phyloP scores from a whole-genome alignment of 768 basidiomycete species.

The Rossbeevera mucosa region DNA sequence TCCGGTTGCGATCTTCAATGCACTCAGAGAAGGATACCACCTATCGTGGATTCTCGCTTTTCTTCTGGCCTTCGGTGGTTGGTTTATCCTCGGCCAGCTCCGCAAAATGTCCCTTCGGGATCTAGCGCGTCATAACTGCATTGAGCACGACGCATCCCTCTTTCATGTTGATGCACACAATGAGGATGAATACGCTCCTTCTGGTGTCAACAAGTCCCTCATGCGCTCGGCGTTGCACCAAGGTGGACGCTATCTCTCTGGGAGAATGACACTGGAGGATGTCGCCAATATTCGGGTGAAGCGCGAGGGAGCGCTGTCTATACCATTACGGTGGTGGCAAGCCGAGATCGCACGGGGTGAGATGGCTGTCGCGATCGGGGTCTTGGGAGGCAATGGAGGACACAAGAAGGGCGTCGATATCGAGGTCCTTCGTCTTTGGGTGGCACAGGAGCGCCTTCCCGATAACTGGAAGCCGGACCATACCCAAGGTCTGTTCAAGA shows the following conservation, averaged over 20 bases:
- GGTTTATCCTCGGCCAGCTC: constrained; percentile 38
- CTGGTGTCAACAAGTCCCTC: constrained; percentile 35
- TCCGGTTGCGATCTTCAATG: constrained; percentile 35
- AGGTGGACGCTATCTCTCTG: constrained; percentile 24
- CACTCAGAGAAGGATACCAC: constrained; percentile 47
- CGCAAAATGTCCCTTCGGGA: constrained; percentile 35
- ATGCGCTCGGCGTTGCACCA: constrained; percentile 40
- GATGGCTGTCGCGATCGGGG: constrained; percentile 58
- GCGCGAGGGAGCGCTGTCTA: constrained; percentile 40
- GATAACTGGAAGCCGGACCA: constrained; percentile 34
- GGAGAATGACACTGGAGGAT: constrained; percentile 28
- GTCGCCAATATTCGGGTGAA: constrained; percentile 49
- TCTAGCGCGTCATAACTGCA: constrained; percentile 42
- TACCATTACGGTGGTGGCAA: constrained; percentile 39
- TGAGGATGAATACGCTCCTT: constrained; percentile 45
- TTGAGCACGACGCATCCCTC: constrained; percentile 60
- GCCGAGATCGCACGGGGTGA: constrained; percentile 63
- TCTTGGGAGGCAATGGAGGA: constrained; percentile 34
- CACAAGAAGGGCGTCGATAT: constrained; percentile 41
- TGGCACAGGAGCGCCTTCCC: constrained; percentile 51
- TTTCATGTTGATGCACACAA: constrained; percentile 46
- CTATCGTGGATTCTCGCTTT: constrained; percentile 44
- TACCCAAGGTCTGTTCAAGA: constrained; percentile 26
- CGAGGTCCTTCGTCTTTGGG: constrained; percentile 48
- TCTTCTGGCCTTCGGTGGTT: constrained; percentile 46